A percentile compares a stretch with the other conserved stretches of the same genome.
Conservation (phyloP, 208 protist species). For the Trypanosoma theileri region DNA sequence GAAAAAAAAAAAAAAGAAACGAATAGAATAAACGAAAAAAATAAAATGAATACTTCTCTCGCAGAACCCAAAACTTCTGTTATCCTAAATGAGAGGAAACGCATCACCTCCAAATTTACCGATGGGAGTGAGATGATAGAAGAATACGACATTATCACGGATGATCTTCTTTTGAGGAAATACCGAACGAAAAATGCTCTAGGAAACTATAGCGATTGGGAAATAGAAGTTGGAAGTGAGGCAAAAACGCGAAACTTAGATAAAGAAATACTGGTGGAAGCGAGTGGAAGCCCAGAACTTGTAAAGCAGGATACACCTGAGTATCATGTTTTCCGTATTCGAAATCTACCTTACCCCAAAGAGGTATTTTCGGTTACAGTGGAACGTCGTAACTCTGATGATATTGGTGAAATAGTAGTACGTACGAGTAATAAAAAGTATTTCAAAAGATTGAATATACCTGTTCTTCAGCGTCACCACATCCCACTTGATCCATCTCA, state of each 20-base stretch:
- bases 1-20: conserved; percentile 10
- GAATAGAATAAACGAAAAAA: neutral
- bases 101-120: conserved; percentile 86
- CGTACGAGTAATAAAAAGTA: conserved; percentile 96
- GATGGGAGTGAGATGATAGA: conserved; percentile 91
- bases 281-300: conserved; percentile 75
- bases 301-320: conserved; percentile 83
- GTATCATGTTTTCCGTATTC: conserved; percentile 86
- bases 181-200: conserved; percentile 63
- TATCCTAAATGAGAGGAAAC: conserved; percentile 75
- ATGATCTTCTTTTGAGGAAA: conserved; percentile 91
- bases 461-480: conserved; percentile 66
- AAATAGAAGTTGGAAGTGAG: conserved; percentile 87
- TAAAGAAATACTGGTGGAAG: conserved; percentile 69
- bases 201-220: conserved; percentile 82
- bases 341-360: conserved; percentile 91
- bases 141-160: conserved; percentile 93
- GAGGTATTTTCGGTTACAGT: conserved; percentile 84
- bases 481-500: conserved; percentile 60
- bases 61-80: conserved; percentile 80
- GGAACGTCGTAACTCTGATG: conserved; percentile 47
- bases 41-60: conserved; percentile 34
- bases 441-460: conserved; percentile 89
- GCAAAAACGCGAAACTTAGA: conserved; percentile 48
- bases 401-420: conserved; percentile 87